Base-by-base conservation (phyloP, 108 stramenopile genomes). In the Chaetoceros tenuissimus region DNA sequence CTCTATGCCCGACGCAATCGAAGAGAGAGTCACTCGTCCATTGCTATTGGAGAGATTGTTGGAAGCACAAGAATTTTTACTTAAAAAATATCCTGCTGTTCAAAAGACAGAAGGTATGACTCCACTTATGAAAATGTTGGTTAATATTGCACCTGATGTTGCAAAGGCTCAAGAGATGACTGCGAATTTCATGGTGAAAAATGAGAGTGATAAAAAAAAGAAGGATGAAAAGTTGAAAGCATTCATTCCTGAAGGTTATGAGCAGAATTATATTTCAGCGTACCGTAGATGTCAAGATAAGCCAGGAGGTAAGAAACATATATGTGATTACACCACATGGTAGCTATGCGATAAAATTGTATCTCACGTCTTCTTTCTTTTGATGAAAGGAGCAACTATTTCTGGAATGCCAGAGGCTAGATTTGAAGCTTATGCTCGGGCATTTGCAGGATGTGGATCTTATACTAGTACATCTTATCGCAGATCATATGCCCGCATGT, bases 401-500 rank as follows among this genome's bases (percentile, higher is more conserved):
- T 63, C 77, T 26, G 90, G 86, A 31, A 61, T 67, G 7, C 90
- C 90, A 19, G 75, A 84, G 52, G 79, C 82, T 8, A 80, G 86
- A 19, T 92, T 79, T 56, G 90, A 92, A 56, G 82, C 86, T 0
- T 92, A 86, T 62, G 86, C 90, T n/a, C 81, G 90, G 7, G 84
- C 77, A 19, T 92, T 60, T 72, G 90, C 86, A 3, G 73, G 80
- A 3, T 87, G 85, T 59, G 90, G 90, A 13, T 63, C 71, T 45
- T 53, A 59, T 51, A 71, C 75, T 0, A 28, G 56, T 5, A 34
- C 72, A 1, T 44, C 64, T 1, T 92, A 92, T 60, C 84, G 90
- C 24, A 65, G 82, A 46, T 84, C 82, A 16, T 91, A 85, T 65
- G 82, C 78, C 31, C 74, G 89, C 17, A 59, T 80, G 64, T 86